A percentile compares a stretch with the other conserved stretches of the same genome.
These are phyloP conservation scores for Elsinoe fawcettii DNA, from an alignment of 2,329 filamentous ascomycete species.

Conservation along the genomic window DNA sequence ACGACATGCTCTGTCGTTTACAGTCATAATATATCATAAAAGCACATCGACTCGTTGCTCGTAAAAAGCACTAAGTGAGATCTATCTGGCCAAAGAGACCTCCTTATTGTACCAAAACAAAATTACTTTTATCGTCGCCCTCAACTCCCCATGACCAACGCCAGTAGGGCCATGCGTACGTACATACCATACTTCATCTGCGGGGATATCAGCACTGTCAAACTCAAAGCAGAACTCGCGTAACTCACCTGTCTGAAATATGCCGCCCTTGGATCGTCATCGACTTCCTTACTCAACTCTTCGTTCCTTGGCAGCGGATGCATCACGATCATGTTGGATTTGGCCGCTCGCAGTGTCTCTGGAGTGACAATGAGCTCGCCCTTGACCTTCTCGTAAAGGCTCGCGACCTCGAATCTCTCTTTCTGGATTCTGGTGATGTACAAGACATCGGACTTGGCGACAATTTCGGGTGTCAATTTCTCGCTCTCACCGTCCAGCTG, in stretches of 20 bases:
- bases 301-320: conserved; percentile 90
- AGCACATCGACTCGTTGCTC: conserved; percentile 13
- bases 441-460: conserved; percentile 79
- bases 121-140: conserved; percentile 22
- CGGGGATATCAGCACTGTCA: conserved; percentile 35
- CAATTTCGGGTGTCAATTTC: conserved; percentile 75
- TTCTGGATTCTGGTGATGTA: conserved; percentile 97
- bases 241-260: conserved; percentile 96
- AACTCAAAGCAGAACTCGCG: conserved; percentile 5
- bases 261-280: conserved; percentile 91
- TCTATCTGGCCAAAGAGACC: background rate
- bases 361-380: conserved; percentile 86
- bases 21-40: conserved; percentile 8
- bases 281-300: conserved; percentile 91
- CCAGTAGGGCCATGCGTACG: conserved; percentile 94
- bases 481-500: conserved; percentile 71
- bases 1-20: conserved; percentile 1
- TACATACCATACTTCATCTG: conserved; percentile 98
- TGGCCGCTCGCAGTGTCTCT: conserved; percentile 79
- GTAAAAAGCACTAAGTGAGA: conserved; percentile 4
- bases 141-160: conserved; percentile 68
- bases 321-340: conserved; percentile 88
- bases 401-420: conserved; percentile 78
- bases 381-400: conserved; percentile 81
- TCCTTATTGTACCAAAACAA: conserved; percentile 2